Conservation (phyloP, 2,329 filamentous ascomycete genomes). For the Pseudocercospora fijiensis region DNA sequence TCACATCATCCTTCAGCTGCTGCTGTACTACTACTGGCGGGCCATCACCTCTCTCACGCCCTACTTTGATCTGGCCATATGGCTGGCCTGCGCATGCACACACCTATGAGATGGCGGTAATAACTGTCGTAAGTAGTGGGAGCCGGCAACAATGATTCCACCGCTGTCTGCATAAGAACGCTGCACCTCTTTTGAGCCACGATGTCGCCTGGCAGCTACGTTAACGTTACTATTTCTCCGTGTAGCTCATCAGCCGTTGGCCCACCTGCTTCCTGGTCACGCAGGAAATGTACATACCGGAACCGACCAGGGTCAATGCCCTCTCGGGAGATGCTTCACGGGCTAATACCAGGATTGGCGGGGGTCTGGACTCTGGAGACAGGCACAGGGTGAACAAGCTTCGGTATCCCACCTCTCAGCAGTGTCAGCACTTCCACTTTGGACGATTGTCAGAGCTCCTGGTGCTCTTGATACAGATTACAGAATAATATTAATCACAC, state of each 20-base stretch:
- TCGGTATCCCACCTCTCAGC: neutral
- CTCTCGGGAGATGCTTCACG: constrained; percentile 1
- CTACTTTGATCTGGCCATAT: neutral
- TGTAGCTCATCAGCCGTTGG: neutral
- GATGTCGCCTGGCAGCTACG: neutral
- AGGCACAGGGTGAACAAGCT: constrained; percentile 5
- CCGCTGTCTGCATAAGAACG: neutral
- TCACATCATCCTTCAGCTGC: too few species aligned
- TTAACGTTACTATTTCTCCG: too few species aligned
- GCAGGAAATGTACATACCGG: neutral
- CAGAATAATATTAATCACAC: too few species aligned
- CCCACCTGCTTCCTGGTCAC: neutral
- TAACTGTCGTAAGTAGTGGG: neutral
- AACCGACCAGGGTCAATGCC: neutral
- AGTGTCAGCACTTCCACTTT: neutral
- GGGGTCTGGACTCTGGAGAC: neutral
- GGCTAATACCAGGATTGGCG: neutral
- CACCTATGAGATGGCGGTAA: too few species aligned
- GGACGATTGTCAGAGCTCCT: constrained; percentile 3
- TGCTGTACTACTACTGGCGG: too few species aligned
- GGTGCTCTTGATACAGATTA: neutral
- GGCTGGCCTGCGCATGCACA: neutral
- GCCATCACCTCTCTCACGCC: too few species aligned
- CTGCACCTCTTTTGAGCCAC: neutral
- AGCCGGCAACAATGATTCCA: neutral